Percentiles rank a stretch among this genome's conserved stretches.
These are phyloP conservation scores for Xylaria sp. DNA, from an alignment of 2,329 filamentous ascomycete genomes.

Conservation along the genomic window DNA sequence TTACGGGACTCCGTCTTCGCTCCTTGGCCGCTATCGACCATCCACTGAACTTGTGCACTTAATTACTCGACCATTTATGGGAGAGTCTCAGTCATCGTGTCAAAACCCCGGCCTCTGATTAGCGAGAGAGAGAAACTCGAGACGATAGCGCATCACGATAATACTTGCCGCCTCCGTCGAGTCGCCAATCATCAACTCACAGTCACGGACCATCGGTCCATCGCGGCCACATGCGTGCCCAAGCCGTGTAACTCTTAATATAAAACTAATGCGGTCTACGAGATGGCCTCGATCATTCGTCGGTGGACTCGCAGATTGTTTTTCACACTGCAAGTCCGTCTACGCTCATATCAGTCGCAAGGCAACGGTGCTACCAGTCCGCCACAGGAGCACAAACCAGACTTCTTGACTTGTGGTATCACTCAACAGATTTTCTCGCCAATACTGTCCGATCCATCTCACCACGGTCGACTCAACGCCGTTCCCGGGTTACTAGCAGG, in stretches of 20 bases:
- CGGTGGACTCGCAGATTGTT: neutral
- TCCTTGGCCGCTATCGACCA: neutral
- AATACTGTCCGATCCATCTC: neutral
- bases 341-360: neutral
- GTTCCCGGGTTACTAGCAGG: neutral
- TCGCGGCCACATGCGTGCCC: neutral
- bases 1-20: neutral
- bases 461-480: neutral
- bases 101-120: neutral
- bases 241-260: neutral
- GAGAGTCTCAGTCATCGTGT: neutral
- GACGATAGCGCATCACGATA: neutral
- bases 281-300: neutral
- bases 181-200: neutral
- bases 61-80: neutral
- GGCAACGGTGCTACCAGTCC: neutral
- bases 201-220: neutral
- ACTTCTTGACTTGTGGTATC: too few relatives aligned
- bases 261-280: neutral
- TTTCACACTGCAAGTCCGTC: neutral
- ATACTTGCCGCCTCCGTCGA: neutral
- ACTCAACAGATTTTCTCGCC: too few relatives aligned
- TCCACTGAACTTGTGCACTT: neutral
- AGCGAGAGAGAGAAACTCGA: neutral
- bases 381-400: neutral